A percentile compares a stretch with the other conserved stretches of the same genome.
These are phyloP conservation scores for Ballota nigra DNA, from an alignment of 257 asterid species.

Conservation along the genomic window DNA sequence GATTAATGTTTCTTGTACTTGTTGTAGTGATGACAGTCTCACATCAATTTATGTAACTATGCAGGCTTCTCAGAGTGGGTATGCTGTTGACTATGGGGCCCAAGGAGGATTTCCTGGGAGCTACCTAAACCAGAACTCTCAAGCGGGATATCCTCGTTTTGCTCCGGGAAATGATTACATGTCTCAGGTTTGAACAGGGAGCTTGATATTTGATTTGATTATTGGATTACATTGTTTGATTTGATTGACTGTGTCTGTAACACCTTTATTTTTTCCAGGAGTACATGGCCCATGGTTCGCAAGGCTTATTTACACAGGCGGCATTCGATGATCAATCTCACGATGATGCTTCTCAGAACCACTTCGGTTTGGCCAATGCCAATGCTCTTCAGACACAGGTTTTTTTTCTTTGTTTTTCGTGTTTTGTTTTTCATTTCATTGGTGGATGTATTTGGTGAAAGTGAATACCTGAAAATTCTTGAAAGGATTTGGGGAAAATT, in stretches of 20 bases:
- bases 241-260: not conserved
- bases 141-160: conserved; percentile 84
- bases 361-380: conserved; percentile 58
- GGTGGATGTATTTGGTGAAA: not conserved
- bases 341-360: conserved; percentile 81
- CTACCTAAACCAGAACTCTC: conserved; percentile 80
- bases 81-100: conserved; percentile 80
- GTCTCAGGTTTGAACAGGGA: conserved; percentile 77
- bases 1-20: conserved; percentile 1
- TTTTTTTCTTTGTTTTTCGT: not conserved
- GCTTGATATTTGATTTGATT: not conserved
- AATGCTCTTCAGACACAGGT: conserved; percentile 89
- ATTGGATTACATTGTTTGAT: not conserved
- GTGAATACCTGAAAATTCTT: not conserved
- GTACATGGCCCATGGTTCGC: conserved; percentile 89
- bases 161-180: conserved; percentile 89
- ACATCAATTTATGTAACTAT: conserved; percentile 12
- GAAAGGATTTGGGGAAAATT: not conserved
- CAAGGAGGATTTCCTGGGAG: conserved; percentile 93
- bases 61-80: conserved; percentile 94
- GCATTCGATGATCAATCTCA: conserved; percentile 78
- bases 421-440: not conserved
- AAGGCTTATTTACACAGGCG: conserved; percentile 90
- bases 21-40: conserved; percentile 3
- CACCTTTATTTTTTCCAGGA: conserved; percentile 49